Conservation (phyloP, 441 rosid species). For the Geranium incanum region DNA sequence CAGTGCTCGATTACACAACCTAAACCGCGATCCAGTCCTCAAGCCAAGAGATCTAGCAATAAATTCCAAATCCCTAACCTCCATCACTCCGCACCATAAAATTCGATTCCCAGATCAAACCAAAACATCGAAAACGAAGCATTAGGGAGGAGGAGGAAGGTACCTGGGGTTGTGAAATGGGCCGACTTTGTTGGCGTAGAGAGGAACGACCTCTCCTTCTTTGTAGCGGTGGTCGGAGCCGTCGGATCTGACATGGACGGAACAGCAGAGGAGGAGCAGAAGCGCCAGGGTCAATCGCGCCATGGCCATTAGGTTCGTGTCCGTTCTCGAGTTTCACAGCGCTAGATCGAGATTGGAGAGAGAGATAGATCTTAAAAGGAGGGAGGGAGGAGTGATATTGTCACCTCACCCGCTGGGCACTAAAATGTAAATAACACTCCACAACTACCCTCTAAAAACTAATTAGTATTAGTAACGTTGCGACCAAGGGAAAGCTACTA, state of each 20-base stretch:
- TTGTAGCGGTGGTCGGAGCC: constrained; percentile 2
- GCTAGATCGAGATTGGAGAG: neutral
- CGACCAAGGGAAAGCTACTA: neutral
- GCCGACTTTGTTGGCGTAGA: constrained; percentile 5
- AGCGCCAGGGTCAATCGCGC: neutral
- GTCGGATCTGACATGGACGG: constrained; percentile 5
- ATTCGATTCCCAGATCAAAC: neutral
- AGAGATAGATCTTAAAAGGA: neutral
- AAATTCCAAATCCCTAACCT: neutral
- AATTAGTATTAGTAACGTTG: neutral
- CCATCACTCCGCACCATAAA: neutral
- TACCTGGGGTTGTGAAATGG: constrained; percentile 5
- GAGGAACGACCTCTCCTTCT: constrained; percentile 1
- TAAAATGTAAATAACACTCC: neutral
- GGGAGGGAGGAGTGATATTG: neutral
- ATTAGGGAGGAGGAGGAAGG: neutral
- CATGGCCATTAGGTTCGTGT: neutral
- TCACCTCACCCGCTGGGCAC: neutral
- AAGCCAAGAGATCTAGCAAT: neutral
- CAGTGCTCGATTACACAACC: neutral
- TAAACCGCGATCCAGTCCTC: neutral
- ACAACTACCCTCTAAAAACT: neutral
- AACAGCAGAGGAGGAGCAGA: neutral
- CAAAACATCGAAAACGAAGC: neutral
- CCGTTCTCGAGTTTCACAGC: neutral